Evolutionary conservation across 768 basidiomycete species (phyloP).

Genomic region (Russula earlei): DNA sequence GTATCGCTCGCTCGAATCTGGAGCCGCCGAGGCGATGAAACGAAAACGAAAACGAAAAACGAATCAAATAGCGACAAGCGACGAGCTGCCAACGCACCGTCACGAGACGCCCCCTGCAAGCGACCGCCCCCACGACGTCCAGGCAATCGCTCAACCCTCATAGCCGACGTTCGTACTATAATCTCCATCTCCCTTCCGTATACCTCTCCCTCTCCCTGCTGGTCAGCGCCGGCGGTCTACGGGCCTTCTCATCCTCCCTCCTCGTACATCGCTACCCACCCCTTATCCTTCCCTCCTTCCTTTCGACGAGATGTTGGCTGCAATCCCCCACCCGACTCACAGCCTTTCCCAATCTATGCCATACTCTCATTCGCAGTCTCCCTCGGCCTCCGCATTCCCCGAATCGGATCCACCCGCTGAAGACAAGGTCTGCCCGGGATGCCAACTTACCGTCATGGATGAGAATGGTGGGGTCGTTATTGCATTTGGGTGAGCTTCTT

Average conservation of each 20-base stretch:
- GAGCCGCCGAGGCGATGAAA: too few relatives aligned
- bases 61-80: background rate
- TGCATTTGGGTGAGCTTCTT: constrained; percentile 68
- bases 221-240: background rate
- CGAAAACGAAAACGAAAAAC: too few relatives aligned
- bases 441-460: constrained; percentile 69
- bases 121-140: background rate
- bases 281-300: background rate
- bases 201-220: background rate
- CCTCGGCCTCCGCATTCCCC: constrained; percentile 4
- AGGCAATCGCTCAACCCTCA: background rate
- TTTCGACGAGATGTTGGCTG: constrained; percentile 10
- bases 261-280: constrained; percentile 2
- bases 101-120: background rate
- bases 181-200: background rate
- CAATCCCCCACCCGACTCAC: constrained; percentile 10
- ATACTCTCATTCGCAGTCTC: constrained; percentile 5
- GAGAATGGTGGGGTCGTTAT: constrained; percentile 85
- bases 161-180: background rate
- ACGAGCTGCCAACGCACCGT: constrained; percentile 1
- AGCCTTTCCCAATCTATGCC: constrained; percentile 7
- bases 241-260: background rate
- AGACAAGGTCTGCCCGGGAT: constrained; percentile 71
- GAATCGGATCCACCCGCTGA: constrained; percentile 25
- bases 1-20: too few relatives aligned